Percentiles rank a stretch among this genome's conserved stretches.
phyloP scores from a whole-genome alignment of 2,329 filamentous ascomycete genomes.

The Colletotrichum brevisporum region DNA sequence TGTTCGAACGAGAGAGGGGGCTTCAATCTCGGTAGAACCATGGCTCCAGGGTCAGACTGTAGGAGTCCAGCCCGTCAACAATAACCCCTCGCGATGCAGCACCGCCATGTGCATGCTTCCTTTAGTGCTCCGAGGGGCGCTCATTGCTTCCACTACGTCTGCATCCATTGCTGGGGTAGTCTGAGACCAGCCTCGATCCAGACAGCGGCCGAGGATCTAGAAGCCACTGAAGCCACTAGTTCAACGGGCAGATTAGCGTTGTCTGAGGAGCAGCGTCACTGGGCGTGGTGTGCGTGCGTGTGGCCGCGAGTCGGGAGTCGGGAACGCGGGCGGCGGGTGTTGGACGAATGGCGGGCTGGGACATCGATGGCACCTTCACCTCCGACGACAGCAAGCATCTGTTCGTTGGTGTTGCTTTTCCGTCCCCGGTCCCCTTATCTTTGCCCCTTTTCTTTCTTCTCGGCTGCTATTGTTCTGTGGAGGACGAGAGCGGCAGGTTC shows the following conservation, averaged over 20 bases:
- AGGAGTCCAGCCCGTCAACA: neutral
- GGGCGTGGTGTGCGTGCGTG: conserved; percentile 4
- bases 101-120: no score
- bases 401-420: conserved; percentile 11
- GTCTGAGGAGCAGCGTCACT: neutral
- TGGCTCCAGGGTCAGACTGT: neutral
- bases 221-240: conserved; percentile 39
- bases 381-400: neutral
- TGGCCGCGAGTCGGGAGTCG: neutral
- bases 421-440: neutral
- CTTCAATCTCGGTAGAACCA: conserved; percentile 30
- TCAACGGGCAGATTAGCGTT: conserved; percentile 34
- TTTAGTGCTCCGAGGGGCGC: conserved; percentile 11
- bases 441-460: neutral
- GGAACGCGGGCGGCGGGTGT: conserved; percentile 17
- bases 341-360: conserved; percentile 8
- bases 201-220: conserved; percentile 38
- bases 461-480: neutral
- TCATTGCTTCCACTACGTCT: conserved; percentile 10
- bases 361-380: no score
- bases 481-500: no score
- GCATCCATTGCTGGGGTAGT: conserved; percentile 25
- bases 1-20: conserved; percentile 20
- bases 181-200: conserved; percentile 35
- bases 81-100: no score